Evolutionary conservation across 495 filamentous ascomycete species (phyloP).

Genomic region (Wilcoxina mikolae): DNA sequence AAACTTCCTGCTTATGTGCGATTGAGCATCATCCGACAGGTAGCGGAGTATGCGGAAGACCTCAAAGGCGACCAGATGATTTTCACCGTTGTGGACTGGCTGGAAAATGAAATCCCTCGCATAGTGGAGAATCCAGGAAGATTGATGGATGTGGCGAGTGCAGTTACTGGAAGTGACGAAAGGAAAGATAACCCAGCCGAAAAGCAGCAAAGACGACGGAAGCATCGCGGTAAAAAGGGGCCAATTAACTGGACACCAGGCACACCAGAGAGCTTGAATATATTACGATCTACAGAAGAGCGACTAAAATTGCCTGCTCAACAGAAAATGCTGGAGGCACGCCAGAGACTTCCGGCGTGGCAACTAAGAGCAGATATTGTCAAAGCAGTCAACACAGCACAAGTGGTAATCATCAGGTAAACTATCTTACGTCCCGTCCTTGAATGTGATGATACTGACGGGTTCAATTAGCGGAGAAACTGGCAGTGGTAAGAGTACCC

Average conservation of each 20-base stretch:
- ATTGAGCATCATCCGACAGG: constrained; percentile 70
- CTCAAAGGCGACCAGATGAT: constrained; percentile 74
- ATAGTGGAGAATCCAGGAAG: constrained; percentile 72
- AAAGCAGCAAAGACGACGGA: constrained; percentile 1
- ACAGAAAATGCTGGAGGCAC: constrained; percentile 51
- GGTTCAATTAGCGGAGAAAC: constrained; percentile 62
- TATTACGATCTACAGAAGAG: constrained; percentile 29
- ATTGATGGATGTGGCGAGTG: constrained; percentile 66
- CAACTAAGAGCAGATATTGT: constrained; percentile 61
- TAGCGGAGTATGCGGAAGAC: constrained; percentile 51
- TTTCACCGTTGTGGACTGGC: constrained; percentile 78
- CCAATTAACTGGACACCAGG: constrained; percentile 31
- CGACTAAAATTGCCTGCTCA: constrained; percentile 40
- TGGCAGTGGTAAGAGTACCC: constrained; percentile 91
- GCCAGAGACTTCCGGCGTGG: constrained; percentile 77
- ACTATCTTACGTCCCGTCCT: not conserved
- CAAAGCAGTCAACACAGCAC: constrained; percentile 51
- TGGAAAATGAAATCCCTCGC: constrained; percentile 57
- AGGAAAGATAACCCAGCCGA: constrained; percentile 25
- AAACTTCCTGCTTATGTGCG: constrained; percentile 81
- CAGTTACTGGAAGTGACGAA: constrained; percentile 40
- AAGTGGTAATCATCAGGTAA: constrained; percentile 67
- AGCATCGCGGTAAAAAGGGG: constrained; percentile 2
- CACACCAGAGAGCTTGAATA: constrained; percentile 31
- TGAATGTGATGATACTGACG: not conserved